Conservation (phyloP, 768 basidiomycete genomes). For the Lentinula aciculospora region DNA sequence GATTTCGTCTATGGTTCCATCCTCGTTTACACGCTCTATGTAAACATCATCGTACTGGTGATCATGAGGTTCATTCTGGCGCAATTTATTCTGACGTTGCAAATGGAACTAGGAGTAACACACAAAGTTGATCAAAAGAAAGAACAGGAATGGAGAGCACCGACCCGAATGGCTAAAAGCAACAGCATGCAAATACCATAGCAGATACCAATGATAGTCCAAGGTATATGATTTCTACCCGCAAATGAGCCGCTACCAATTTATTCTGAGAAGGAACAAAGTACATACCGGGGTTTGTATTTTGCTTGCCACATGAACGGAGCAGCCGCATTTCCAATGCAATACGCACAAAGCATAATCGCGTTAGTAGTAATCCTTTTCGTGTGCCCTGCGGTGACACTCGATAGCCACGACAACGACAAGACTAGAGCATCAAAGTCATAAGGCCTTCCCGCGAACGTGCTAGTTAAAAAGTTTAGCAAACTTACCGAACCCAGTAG, state of each 20-base stretch:
- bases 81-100: constrained; percentile 52
- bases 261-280: background rate
- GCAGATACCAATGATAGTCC: constrained; percentile 70
- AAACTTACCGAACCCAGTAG: constrained; percentile 43
- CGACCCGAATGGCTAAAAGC: constrained; percentile 10
- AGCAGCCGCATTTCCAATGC: constrained; percentile 51
- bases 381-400: constrained; percentile 66
- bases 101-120: constrained; percentile 23
- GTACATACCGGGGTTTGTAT: constrained; percentile 55
- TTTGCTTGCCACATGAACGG: constrained; percentile 74
- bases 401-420: constrained; percentile 58
- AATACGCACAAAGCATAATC: constrained; percentile 68
- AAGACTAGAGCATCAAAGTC: constrained; percentile 25
- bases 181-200: constrained; percentile 46
- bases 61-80: constrained; percentile 51
- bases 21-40: constrained; percentile 42
- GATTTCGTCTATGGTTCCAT: constrained; percentile 48
- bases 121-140: background rate
- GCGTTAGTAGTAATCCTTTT: constrained; percentile 69
- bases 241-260: background rate
- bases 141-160: background rate
- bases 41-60: constrained; percentile 58
- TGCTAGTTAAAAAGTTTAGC: background rate
- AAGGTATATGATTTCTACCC: constrained; percentile 63
- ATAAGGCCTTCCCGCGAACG: background rate